Evolutionary conservation across 176 grass and related monocot genomes (phyloP).

Genomic region (Leersia perrieri): DNA sequence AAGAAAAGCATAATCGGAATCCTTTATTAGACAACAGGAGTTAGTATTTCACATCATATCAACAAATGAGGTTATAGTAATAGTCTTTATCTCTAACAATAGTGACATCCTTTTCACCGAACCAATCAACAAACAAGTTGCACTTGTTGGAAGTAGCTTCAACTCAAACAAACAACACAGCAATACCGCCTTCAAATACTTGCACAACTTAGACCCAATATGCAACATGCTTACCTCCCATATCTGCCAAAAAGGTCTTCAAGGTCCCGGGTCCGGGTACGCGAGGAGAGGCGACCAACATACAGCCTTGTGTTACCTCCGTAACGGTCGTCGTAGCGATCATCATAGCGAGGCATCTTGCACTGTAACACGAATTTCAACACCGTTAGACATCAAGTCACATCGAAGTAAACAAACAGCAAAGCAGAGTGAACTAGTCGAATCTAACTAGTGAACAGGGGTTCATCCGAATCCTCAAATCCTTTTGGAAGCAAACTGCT

Average conservation of each 20-base stretch:
- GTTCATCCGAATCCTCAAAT: neutral
- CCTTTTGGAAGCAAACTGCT: neutral
- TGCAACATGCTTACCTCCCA: slow-evolving; percentile 64
- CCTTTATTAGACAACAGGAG: no score
- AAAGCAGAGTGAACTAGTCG: neutral
- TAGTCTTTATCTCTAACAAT: no score
- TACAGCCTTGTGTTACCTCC: slow-evolving; percentile 70
- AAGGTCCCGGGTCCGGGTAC: slow-evolving; percentile 68
- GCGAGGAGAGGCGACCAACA: slow-evolving; percentile 77
- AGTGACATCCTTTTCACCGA: neutral
- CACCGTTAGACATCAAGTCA: neutral
- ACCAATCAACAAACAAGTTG: neutral
- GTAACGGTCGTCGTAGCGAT: slow-evolving; percentile 50
- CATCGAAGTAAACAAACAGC: neutral
- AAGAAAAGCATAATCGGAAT: neutral
- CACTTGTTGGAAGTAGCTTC: neutral
- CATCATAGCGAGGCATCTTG: slow-evolving; percentile 83
- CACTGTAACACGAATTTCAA: slow-evolving; percentile 26
- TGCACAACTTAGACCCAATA: neutral
- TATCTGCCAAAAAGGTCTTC: slow-evolving; percentile 89
- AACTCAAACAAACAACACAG: neutral
- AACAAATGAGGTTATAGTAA: neutral
- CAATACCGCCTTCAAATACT: neutral
- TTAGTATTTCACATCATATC: neutral
- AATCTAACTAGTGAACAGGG: neutral